These are phyloP conservation scores for Nakazawaea sp. DNA, from an alignment of 805 yeast genomes.

Conservation along the genomic window DNA sequence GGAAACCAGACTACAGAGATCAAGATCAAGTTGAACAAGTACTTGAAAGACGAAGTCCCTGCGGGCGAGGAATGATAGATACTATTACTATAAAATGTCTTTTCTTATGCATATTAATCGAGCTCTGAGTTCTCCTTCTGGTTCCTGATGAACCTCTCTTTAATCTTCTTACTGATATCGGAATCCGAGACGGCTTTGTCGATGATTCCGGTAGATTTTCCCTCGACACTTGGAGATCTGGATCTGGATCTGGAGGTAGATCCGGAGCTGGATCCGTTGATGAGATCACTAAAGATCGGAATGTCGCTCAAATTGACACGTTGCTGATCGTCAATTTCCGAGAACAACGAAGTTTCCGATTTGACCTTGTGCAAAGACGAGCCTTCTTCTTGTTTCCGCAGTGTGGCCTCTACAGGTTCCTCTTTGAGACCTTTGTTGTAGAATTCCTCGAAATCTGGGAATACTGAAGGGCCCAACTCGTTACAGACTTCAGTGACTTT, in stretches of 20 bases:
- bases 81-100: too few species aligned
- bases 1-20: constrained; percentile 83
- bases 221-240: background rate
- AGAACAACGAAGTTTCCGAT: constrained; percentile 5
- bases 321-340: constrained; percentile 1
- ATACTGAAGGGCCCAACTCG: constrained; percentile 75
- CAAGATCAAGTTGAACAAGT: constrained; percentile 59
- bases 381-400: constrained; percentile 18
- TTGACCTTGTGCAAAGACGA: constrained; percentile 1
- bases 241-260: background rate
- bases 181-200: too few species aligned
- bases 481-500: constrained; percentile 79
- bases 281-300: constrained; percentile 24
- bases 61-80: constrained; percentile 91
- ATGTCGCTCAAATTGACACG: constrained; percentile 21
- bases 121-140: background rate
- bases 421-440: constrained; percentile 12
- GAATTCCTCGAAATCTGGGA: constrained; percentile 62
- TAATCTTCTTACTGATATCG: constrained; percentile 1
- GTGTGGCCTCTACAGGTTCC: constrained; percentile 13
- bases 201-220: background rate
- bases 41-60: constrained; percentile 90
- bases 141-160: constrained; percentile 3
- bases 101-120: background rate
- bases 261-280: background rate